Evolutionary conservation across 306 rosid genomes (phyloP), one percentile per base, ranked within the genome.

Genomic region (Lablab purpureus): DNA sequence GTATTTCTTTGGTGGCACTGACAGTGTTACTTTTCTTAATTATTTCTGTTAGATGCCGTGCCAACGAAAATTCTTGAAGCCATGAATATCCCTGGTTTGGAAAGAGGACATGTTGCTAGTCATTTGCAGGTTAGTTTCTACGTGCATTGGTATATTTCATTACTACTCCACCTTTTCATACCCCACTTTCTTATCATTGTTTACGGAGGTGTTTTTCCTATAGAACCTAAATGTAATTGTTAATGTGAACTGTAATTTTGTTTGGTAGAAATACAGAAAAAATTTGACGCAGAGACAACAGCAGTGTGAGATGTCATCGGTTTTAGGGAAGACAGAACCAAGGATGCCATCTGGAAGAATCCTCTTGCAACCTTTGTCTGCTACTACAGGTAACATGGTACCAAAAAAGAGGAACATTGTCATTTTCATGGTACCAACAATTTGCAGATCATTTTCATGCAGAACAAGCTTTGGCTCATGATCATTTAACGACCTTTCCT

Each of bases 361-460:
- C 74, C 87, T 81, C 75, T 66, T 88, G 25, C 86, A 80, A 67
- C 81, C 91, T 10, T 63, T 88, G 73, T 86, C 92, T 71, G 82
- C 85, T 27, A 50, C 86, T 37, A 85, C 17, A 3, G 3, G n/a
- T 12, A 45, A 45, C 0, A 2, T 13, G n/a, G 9, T 34, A 5
- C 40, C 40, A 34, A 7, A 6, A 34, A 6, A 34, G 40, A 34
- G 40, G 9, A 34, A 5, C 40, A 6, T 5, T 7, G 0, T 34
- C 8, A 5, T 7, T 8, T 8, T 5, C 5, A 34, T 34, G 6
- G 0, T n/a, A n/a, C n/a, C n/a, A n/a, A 7, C 40, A 34, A 34
- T 5, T 5, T 1, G 9, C 40, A 19, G 86, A 84, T 71, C 71
- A 19, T 30, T 32, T 49, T 10, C 73, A 83, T 45, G 49, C 80